These are phyloP conservation scores for Coriaria nepalensis DNA, from an alignment of 306 rosid species.

Conservation along the genomic window DNA sequence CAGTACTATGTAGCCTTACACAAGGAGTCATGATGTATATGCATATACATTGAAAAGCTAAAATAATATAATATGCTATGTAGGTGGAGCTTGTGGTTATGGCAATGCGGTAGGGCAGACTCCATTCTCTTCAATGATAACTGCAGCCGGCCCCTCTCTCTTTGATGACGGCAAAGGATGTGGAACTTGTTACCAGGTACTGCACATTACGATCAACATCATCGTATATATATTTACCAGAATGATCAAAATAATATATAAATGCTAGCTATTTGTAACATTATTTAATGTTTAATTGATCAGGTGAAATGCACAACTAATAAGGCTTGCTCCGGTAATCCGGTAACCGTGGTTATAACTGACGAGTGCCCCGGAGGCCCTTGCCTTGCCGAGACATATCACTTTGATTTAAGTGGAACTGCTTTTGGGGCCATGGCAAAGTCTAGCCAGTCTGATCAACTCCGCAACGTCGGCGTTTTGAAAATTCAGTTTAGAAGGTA, in stretches of 20 bases:
- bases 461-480: slow-evolving; percentile 43
- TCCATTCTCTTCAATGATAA: slow-evolving; percentile 34
- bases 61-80: not conserved
- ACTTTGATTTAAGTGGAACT: slow-evolving; percentile 71
- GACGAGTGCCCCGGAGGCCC: slow-evolving; percentile 53
- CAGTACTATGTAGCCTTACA: too few species aligned
- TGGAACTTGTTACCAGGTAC: slow-evolving; percentile 39
- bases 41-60: too few species aligned
- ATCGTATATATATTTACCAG: too few species aligned
- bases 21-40: too few species aligned
- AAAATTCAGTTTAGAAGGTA: slow-evolving; percentile 51
- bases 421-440: slow-evolving; percentile 88
- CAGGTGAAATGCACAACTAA: slow-evolving; percentile 56
- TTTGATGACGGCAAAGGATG: slow-evolving; percentile 28
- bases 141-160: slow-evolving; percentile 29
- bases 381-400: slow-evolving; percentile 35
- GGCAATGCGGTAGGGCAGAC: slow-evolving; percentile 24
- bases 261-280: too few species aligned
- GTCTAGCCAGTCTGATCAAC: slow-evolving; percentile 26
- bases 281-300: too few species aligned
- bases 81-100: slow-evolving; percentile 41
- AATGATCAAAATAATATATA: too few species aligned
- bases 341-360: slow-evolving; percentile 48
- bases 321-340: slow-evolving; percentile 42
- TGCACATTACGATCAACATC: too few species aligned